Conservation (phyloP, 1,284 basidiomycete genomes). For the Cystobasidium slooffiae region DNA sequence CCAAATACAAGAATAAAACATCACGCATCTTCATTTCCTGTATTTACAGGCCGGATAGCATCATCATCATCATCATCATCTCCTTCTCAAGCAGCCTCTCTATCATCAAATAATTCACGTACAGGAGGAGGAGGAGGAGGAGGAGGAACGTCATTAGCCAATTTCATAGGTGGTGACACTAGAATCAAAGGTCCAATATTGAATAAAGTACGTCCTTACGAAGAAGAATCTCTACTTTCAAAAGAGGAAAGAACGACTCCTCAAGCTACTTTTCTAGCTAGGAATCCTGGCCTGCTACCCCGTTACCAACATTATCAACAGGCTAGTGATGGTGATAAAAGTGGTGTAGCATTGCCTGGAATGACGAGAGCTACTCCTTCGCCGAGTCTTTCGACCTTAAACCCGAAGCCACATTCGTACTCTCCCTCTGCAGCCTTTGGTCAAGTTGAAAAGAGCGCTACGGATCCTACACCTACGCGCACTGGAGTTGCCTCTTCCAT, state of each 20-base stretch:
- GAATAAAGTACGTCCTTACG: slow-evolving; percentile 25
- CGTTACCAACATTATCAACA: not conserved
- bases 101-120: not conserved
- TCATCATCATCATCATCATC: too few species aligned
- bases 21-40: slow-evolving; percentile 31
- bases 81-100: not conserved
- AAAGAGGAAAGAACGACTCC: slow-evolving; percentile 28
- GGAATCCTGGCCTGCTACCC: slow-evolving; percentile 23
- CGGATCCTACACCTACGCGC: not conserved
- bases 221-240: slow-evolving; percentile 5
- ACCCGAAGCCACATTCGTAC: not conserved
- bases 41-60: slow-evolving; percentile 7
- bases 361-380: slow-evolving; percentile 26
- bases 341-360: slow-evolving; percentile 38
- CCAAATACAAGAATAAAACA: slow-evolving; percentile 11
- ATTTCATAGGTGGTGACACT: slow-evolving; percentile 43
- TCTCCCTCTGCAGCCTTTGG: not conserved
- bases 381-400: not conserved
- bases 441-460: not conserved
- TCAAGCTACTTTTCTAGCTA: slow-evolving; percentile 20
- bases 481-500: not conserved
- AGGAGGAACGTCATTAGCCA: slow-evolving; percentile 36
- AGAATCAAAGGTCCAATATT: slow-evolving; percentile 41
- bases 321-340: not conserved
- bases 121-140: not conserved